Percentiles rank a stretch among this genome's conserved stretches.
Conservation (phyloP, 73 alveolate genomes). For the Uronychia binucleata region DNA sequence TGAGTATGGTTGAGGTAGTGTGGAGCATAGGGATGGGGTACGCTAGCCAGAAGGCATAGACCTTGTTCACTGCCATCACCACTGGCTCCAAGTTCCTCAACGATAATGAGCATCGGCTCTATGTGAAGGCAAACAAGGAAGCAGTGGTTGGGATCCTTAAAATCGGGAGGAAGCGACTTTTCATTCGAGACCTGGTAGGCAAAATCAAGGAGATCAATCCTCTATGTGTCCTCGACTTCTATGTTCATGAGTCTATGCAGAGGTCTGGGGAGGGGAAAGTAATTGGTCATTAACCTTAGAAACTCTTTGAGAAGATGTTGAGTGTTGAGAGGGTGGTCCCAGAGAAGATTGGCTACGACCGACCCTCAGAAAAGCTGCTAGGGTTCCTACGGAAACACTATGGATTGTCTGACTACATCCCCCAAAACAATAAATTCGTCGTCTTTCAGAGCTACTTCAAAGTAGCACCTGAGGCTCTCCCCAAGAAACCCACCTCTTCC, state of each 20-base stretch:
- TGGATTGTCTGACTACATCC: slow-evolving; percentile 69
- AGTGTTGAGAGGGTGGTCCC: slow-evolving; percentile 77
- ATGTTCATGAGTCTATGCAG: slow-evolving; percentile 82
- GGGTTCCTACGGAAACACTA: slow-evolving; percentile 92
- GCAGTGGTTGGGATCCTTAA: slow-evolving; percentile 80
- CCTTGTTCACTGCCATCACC: slow-evolving; percentile 6
- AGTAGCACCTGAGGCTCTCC: background rate
- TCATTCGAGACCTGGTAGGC: slow-evolving; percentile 78
- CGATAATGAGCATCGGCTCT: slow-evolving; percentile 71
- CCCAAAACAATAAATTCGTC: slow-evolving; percentile 94
- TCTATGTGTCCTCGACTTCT: slow-evolving; percentile 89
- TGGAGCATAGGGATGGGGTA: slow-evolving; percentile 29
- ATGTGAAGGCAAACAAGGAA: slow-evolving; percentile 70
- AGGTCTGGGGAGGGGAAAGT: slow-evolving; percentile 87
- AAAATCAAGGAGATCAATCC: slow-evolving; percentile 79
- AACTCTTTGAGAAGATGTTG: slow-evolving; percentile 84
- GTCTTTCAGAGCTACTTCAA: slow-evolving; percentile 84
- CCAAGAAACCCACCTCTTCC: background rate
- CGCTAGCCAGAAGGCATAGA: slow-evolving; percentile 16
- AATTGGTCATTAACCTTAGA: background rate
- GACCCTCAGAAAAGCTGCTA: slow-evolving; percentile 91
- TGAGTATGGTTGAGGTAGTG: no score
- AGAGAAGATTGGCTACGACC: slow-evolving; percentile 91
- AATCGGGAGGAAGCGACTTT: slow-evolving; percentile 82
- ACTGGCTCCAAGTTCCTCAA: slow-evolving; percentile 5